Percentiles rank a stretch among this genome's conserved stretches.
Conservation (phyloP, 2,329 filamentous ascomycete species). For the Lachnellula arida region DNA sequence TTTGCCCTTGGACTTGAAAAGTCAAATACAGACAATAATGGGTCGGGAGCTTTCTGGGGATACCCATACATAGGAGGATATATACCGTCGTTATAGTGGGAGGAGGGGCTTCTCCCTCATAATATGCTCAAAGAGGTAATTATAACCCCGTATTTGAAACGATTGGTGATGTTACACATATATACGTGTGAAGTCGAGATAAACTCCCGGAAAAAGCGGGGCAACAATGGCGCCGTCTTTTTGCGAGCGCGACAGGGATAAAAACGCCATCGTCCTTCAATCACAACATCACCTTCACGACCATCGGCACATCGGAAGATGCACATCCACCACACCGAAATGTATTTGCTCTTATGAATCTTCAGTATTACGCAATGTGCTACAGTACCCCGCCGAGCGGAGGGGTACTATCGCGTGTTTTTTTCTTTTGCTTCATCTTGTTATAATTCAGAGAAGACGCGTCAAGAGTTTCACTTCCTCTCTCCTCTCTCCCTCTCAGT, state of each 20-base stretch:
- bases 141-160: constrained; percentile 3
- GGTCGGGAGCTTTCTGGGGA: too few species aligned
- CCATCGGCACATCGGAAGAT: neutral
- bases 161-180: neutral
- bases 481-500: neutral
- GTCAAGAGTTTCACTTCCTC: neutral
- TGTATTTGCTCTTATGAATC: neutral
- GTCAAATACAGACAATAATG: too few species aligned
- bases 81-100: neutral
- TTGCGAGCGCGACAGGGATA: constrained; percentile 10
- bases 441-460: neutral
- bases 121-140: neutral
- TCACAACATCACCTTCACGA: constrained; percentile 6
- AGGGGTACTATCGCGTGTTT: neutral
- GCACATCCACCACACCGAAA: neutral
- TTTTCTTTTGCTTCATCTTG: neutral
- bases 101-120: neutral
- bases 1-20: too few species aligned
- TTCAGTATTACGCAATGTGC: neutral
- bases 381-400: neutral
- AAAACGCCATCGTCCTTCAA: constrained; percentile 21
- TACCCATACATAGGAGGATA: too few species aligned
- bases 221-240: neutral
- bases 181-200: neutral
- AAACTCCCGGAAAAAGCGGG: neutral